Conservation (phyloP, 2,329 filamentous ascomycete species). For the Chalara sp. region DNA sequence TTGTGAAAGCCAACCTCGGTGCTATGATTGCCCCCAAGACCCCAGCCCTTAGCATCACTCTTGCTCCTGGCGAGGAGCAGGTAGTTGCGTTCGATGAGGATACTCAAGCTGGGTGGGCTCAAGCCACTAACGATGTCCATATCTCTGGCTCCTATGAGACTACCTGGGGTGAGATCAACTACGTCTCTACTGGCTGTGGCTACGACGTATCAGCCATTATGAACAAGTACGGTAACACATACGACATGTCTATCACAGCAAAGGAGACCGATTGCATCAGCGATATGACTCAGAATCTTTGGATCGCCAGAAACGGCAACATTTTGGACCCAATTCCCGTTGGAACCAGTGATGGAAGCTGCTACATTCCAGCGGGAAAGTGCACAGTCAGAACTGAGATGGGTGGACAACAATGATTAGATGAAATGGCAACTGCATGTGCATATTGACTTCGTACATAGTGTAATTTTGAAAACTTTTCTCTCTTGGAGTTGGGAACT, state of each 20-base stretch:
- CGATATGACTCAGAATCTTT: conserved; percentile 22
- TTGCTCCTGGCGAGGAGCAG: conserved; percentile 17
- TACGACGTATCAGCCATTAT: conserved; percentile 26
- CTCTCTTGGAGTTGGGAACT: conserved; percentile 1
- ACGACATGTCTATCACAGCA: conserved; percentile 24
- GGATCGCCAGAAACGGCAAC: conserved; percentile 17
- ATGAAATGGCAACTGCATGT: not conserved
- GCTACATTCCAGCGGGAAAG: conserved; percentile 16
- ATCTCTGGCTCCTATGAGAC: conserved; percentile 18
- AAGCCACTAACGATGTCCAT: conserved; percentile 9
- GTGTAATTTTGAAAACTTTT: conserved; percentile 15
- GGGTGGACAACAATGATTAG: conserved; percentile 16
- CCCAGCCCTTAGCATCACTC: conserved; percentile 20
- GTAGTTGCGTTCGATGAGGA: conserved; percentile 22
- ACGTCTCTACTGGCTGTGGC: conserved; percentile 18
- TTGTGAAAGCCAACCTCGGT: no score
- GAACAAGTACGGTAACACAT: conserved; percentile 22
- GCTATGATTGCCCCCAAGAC: no score
- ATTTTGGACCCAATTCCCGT: conserved; percentile 9
- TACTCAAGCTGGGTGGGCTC: conserved; percentile 19
- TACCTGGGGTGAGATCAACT: conserved; percentile 24
- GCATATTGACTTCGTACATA: conserved; percentile 15
- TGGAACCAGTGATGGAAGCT: conserved; percentile 22
- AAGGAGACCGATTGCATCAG: conserved; percentile 20
- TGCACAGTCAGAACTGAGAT: conserved; percentile 18